Conservation (phyloP, 306 rosid species). For the Datisca glomerata region DNA sequence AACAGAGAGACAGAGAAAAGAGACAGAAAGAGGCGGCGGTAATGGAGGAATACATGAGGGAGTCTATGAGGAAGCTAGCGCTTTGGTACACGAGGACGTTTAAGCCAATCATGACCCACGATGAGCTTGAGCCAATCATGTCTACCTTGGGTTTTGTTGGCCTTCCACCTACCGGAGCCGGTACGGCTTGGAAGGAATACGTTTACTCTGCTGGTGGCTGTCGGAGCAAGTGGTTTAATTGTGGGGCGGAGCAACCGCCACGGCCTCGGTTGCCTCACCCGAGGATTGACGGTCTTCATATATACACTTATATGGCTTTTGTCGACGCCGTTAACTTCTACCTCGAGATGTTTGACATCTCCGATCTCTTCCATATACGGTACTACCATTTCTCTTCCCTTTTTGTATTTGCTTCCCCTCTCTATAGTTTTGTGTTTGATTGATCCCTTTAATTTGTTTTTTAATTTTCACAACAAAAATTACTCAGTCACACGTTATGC, state of each 20-base stretch:
- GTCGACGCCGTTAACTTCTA: conserved; percentile 35
- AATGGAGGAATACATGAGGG: conserved; percentile 29
- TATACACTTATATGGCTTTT: conserved; percentile 36
- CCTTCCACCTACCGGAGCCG: conserved; percentile 12
- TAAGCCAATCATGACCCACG: conserved; percentile 49
- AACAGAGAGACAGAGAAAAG: not conserved
- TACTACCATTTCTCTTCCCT: not conserved
- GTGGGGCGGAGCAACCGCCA: conserved; percentile 12
- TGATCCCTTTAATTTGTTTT: conserved; percentile 6
- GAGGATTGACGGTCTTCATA: conserved; percentile 42
- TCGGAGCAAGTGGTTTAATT: conserved; percentile 6
- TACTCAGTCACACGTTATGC: too few species aligned
- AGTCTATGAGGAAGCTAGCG: conserved; percentile 30
- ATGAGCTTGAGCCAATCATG: conserved; percentile 48
- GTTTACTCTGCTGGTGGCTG: conserved; percentile 18
- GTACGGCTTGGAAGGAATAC: conserved; percentile 30
- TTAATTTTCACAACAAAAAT: too few species aligned
- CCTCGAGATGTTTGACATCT: conserved; percentile 30
- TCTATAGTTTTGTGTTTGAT: not conserved
- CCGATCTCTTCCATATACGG: conserved; percentile 51
- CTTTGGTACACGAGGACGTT: conserved; percentile 39
- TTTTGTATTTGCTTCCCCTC: not conserved
- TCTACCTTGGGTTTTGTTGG: conserved; percentile 38
- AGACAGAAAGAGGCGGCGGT: not conserved
- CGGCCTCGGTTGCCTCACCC: conserved; percentile 36